Percentiles rank a stretch among this genome's conserved stretches.
These are phyloP conservation scores for Anthracocystis walkeri DNA, from an alignment of 1,284 basidiomycete species.

Conservation along the genomic window DNA sequence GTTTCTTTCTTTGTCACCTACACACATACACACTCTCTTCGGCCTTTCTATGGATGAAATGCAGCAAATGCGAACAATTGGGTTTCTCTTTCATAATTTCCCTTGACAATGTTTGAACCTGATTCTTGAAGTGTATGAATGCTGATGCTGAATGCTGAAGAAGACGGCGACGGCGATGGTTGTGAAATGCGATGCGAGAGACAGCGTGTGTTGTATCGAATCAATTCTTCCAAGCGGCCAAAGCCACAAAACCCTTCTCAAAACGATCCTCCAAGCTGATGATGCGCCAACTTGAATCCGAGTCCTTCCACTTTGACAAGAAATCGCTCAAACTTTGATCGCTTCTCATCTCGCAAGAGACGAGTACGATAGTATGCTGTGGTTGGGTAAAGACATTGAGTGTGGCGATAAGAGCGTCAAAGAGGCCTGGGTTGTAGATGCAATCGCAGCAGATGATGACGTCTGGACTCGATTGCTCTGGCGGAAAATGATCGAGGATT, in stretches of 20 bases:
- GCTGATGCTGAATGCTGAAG: not conserved
- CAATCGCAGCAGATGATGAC: slow-evolving; percentile 60
- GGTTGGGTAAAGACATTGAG: slow-evolving; percentile 50
- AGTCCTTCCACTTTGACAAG: slow-evolving; percentile 45
- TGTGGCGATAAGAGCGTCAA: slow-evolving; percentile 56
- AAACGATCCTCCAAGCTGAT: slow-evolving; percentile 47
- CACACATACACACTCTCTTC: not conserved
- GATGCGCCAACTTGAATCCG: slow-evolving; percentile 27
- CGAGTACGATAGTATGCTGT: slow-evolving; percentile 45
- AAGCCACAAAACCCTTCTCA: slow-evolving; percentile 45
- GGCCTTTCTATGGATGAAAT: slow-evolving; percentile 1
- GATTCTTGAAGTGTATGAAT: not conserved
- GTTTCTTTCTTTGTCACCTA: not conserved
- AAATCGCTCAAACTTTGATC: slow-evolving; percentile 51
- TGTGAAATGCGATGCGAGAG: slow-evolving; percentile 1
- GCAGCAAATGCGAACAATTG: slow-evolving; percentile 15
- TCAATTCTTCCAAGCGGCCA: slow-evolving; percentile 44
- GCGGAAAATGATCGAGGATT: slow-evolving; percentile 27
- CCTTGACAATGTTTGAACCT: slow-evolving; percentile 11
- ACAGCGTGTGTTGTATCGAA: not conserved
- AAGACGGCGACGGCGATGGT: slow-evolving; percentile 1
- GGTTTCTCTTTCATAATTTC: not conserved
- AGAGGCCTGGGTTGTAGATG: slow-evolving; percentile 64
- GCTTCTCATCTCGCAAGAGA: slow-evolving; percentile 60
- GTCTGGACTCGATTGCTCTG: slow-evolving; percentile 16